Base-by-base conservation (phyloP, 176 grass and related monocot genomes). In the Eragrostis curvula region DNA sequence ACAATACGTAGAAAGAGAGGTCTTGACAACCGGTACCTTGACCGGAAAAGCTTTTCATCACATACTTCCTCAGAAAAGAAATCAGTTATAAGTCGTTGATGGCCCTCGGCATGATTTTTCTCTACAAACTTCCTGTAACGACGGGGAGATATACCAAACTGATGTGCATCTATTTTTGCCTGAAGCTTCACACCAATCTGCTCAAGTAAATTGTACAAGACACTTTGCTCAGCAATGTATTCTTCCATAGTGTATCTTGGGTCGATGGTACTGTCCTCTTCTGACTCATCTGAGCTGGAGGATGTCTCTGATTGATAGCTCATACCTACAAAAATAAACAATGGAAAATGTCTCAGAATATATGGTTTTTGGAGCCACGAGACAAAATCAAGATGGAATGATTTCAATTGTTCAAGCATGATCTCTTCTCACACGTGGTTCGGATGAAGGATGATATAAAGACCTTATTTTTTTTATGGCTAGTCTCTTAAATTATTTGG, bases 231-330 rank as follows among this genome's bases (percentile, higher is more conserved):
- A 36, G 28, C 29, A 65, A 36, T 65, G 28, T 36, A 65, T 65
- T 65, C 61, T 32, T 65, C 70, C 70, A 83, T 74, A 52, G 70
- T 74, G 80, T 83, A 83, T 74, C 73, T 42, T 74, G 80, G 69
- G 28, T 73, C 57, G 15, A 72, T 39, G 56, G 44, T 73, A 36
- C 12, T 52, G 70, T 9, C 23, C 21, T 81, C 67, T 48, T 71
- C 79, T 0, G 53, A 71, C 60, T 81, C 79, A 61, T 81, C 68
- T 12, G 27, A 71, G 53, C 53, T 57, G 50, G 78, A 81, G 44
- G 78, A n/a, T 32, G 41, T 61, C 41, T 71, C 79, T 23, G 15
- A 81, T 5, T 15, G 67, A 46, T 59, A 25, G 52, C 52, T 47
- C 79, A 81, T 81, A 81, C 16, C 50, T 69, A 68, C 41, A 61